These are phyloP conservation scores for Tetradesmus lagerheimii DNA, from an alignment of 139 green algal species.

Conservation along the genomic window DNA sequence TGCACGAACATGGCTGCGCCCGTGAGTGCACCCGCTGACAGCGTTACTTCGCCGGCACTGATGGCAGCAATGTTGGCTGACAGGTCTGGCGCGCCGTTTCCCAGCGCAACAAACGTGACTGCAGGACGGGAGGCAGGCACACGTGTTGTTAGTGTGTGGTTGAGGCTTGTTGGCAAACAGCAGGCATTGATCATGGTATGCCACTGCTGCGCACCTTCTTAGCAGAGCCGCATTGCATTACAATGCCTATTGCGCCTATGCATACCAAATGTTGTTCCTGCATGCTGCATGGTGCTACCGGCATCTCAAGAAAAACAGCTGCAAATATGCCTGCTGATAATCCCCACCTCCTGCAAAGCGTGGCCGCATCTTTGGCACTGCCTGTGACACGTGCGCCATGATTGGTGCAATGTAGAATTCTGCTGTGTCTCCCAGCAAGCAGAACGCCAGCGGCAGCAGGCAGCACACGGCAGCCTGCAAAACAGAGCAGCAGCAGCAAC, in stretches of 20 bases:
- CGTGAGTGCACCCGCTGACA: constrained; percentile 60
- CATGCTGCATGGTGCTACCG: too few species aligned
- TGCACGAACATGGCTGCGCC: constrained; percentile 88
- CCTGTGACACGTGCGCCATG: constrained; percentile 82
- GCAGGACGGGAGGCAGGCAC: not conserved
- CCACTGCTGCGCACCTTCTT: too few species aligned
- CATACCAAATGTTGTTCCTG: too few species aligned
- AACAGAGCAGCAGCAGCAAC: not conserved
- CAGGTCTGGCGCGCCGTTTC: constrained; percentile 92
- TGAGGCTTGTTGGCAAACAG: too few species aligned
- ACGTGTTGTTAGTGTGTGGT: not conserved
- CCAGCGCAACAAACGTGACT: constrained; percentile 92
- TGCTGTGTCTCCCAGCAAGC: constrained; percentile 82
- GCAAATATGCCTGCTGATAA: not conserved
- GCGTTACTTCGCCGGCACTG: constrained; percentile 75
- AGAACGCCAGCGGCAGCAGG: constrained; percentile 79
- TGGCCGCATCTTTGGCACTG: constrained; percentile 86
- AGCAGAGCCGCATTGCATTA: too few species aligned
- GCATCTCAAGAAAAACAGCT: not conserved
- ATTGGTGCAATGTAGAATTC: constrained; percentile 90
- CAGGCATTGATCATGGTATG: too few species aligned
- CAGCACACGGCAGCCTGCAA: constrained; percentile 60
- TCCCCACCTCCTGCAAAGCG: constrained; percentile 82
- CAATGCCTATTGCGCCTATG: too few species aligned
- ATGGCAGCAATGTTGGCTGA: constrained; percentile 86